Percentiles rank a stretch among this genome's conserved stretches.
These are phyloP conservation scores for Neurospora sp. DNA, from an alignment of 495 filamentous ascomycete genomes.

Conservation along the genomic window DNA sequence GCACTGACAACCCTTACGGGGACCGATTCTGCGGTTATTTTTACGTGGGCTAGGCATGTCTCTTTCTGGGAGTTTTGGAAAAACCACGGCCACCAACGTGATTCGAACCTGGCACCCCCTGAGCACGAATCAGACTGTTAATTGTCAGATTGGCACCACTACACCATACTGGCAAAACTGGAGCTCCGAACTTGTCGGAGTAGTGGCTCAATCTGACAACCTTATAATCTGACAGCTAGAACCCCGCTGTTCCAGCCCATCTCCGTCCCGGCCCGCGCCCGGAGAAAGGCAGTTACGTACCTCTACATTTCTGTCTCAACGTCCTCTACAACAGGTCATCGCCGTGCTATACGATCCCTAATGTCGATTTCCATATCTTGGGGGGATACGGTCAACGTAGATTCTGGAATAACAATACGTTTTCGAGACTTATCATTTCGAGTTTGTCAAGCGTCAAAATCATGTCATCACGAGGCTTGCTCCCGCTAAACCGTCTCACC, in stretches of 20 bases:
- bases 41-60: no score
- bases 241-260: neutral
- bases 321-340: neutral
- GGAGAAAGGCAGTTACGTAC: neutral
- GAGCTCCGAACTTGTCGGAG: no score
- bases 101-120: no score
- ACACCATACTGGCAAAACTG: no score
- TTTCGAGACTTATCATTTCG: neutral
- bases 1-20: no score
- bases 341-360: neutral
- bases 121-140: no score
- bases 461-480: neutral
- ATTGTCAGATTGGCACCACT: no score
- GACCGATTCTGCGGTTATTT: no score
- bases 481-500: neutral
- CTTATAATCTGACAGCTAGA: no score
- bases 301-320: neutral
- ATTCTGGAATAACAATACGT: neutral
- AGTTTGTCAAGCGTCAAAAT: neutral
- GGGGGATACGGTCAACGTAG: neutral
- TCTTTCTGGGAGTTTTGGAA: no score
- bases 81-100: no score
- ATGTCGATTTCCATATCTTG: neutral
- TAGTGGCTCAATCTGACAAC: no score
- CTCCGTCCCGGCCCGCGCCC: neutral